A percentile compares a stretch with the other conserved stretches of the same genome.
Conservation (phyloP, 2,329 filamentous ascomycete species). For the Penicillium sp. region DNA sequence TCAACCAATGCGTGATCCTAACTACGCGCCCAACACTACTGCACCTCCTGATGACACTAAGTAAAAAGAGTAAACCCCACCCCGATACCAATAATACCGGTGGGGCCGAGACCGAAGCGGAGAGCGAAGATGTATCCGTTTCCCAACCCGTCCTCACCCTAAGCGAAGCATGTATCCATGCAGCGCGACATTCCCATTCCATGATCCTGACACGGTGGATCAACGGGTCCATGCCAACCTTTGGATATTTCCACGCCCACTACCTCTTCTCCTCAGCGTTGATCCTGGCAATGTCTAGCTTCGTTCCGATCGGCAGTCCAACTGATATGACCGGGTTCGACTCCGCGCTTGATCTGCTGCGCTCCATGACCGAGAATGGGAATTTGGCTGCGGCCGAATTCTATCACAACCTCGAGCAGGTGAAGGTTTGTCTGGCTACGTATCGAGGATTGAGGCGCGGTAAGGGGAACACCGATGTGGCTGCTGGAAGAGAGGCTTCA, state of each 20-base stretch:
- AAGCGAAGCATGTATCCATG: slow-evolving; percentile 39
- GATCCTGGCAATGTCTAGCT: slow-evolving; percentile 37
- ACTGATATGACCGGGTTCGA: slow-evolving; percentile 31
- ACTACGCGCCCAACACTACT: slow-evolving; percentile 40
- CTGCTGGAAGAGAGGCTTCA: background rate
- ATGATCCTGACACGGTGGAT: slow-evolving; percentile 39
- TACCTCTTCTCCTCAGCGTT: slow-evolving; percentile 40
- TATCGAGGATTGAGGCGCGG: slow-evolving; percentile 14
- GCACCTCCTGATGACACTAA: slow-evolving; percentile 36
- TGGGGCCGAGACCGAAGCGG: background rate
- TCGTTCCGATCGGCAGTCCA: slow-evolving; percentile 31
- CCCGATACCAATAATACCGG: background rate
- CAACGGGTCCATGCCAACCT: slow-evolving; percentile 37
- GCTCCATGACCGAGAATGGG: slow-evolving; percentile 35
- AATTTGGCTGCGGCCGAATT: slow-evolving; percentile 37
- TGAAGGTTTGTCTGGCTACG: slow-evolving; percentile 28
- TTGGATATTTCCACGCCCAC: slow-evolving; percentile 41
- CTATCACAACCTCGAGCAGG: slow-evolving; percentile 31
- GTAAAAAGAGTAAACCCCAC: slow-evolving; percentile 12
- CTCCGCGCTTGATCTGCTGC: slow-evolving; percentile 30
- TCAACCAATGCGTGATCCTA: slow-evolving; percentile 40
- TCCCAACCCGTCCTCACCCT: slow-evolving; percentile 36
- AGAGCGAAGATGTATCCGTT: slow-evolving; percentile 22
- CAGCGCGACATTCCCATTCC: slow-evolving; percentile 36
- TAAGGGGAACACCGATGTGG: background rate